Percentiles rank a stretch among this genome's conserved stretches.
Evolutionary conservation across 2,329 filamentous ascomycete genomes (phyloP).

Genomic region (Talaromyces rugulosus): DNA sequence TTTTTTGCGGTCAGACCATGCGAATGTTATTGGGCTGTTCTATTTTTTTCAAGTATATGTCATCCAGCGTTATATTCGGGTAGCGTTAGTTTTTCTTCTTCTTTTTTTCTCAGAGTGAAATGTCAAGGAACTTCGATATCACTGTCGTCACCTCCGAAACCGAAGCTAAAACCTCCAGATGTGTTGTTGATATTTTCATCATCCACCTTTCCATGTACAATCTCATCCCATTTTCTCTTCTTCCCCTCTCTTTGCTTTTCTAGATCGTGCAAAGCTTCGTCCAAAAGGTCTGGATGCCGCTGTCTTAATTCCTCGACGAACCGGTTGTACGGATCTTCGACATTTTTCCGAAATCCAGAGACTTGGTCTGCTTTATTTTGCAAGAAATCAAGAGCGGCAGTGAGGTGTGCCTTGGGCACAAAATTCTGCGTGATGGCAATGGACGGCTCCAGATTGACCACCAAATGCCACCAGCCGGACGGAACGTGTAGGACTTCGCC

Average conservation of each 20-base stretch:
- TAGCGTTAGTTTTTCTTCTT: neutral
- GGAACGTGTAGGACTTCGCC: constrained; percentile 92
- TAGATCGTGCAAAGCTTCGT: constrained; percentile 61
- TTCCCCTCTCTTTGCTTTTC: constrained; percentile 60
- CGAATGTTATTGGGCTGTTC: neutral
- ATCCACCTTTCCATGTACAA: constrained; percentile 57
- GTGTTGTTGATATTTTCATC: constrained; percentile 17
- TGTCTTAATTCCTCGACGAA: constrained; percentile 67
- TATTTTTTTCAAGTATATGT: neutral
- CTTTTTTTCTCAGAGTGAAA: neutral
- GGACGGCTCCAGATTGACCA: constrained; percentile 79
- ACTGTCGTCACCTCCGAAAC: constrained; percentile 54
- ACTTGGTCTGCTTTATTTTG: constrained; percentile 79
- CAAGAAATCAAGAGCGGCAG: constrained; percentile 74
- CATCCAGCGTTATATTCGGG: neutral
- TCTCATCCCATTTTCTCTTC: constrained; percentile 83
- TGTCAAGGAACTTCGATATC: constrained; percentile 46
- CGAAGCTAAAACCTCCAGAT: constrained; percentile 57
- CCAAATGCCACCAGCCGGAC: constrained; percentile 94
- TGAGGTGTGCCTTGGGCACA: constrained; percentile 70
- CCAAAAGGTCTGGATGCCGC: constrained; percentile 62
- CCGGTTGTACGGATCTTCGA: constrained; percentile 67
- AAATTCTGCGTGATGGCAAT: constrained; percentile 96
- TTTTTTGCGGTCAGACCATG: neutral
- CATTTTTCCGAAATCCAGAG: constrained; percentile 72